Evolutionary conservation across 345 rosid genomes (phyloP).

Genomic region (Eutrema yunnanense): DNA sequence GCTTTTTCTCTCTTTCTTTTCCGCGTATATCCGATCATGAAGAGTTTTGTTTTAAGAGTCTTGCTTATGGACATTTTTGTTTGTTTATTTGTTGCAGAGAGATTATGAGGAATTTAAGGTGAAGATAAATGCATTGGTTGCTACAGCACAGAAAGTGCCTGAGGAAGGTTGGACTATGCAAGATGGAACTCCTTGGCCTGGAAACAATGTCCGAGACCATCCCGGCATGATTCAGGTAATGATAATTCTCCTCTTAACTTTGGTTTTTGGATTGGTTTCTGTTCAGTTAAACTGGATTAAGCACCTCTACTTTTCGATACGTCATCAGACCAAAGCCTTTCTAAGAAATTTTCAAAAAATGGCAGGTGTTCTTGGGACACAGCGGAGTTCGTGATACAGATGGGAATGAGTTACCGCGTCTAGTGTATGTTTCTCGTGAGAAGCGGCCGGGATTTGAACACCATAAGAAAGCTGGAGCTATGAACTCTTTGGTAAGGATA

Average conservation of each 20-base stretch:
- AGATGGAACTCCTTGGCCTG: conserved; percentile 99
- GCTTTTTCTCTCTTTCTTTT: not conserved
- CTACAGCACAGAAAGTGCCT: conserved; percentile 92
- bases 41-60: not conserved
- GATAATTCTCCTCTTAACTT: not conserved
- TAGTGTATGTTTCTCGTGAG: conserved; percentile 97
- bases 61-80: not conserved
- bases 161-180: conserved; percentile 99
- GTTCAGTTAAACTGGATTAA: not conserved
- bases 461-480: conserved; percentile 97
- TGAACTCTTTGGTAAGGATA: conserved; percentile 73
- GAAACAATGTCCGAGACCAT: conserved; percentile 90
- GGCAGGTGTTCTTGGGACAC: conserved; percentile 89
- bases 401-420: conserved; percentile 79
- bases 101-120: conserved; percentile 93
- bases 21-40: not conserved
- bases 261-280: not conserved
- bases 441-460: conserved; percentile 97
- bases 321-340: not conserved
- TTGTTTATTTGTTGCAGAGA: conserved; percentile 45
- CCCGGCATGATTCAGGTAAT: conserved; percentile 98
- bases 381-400: conserved; percentile 67
- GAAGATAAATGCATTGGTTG: conserved; percentile 80
- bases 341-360: not conserved
- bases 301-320: not conserved